Evolutionary conservation across 345 rosid species (phyloP), one percentile per base, ranked within the genome.

Genomic region (Barbarea vulgaris): DNA sequence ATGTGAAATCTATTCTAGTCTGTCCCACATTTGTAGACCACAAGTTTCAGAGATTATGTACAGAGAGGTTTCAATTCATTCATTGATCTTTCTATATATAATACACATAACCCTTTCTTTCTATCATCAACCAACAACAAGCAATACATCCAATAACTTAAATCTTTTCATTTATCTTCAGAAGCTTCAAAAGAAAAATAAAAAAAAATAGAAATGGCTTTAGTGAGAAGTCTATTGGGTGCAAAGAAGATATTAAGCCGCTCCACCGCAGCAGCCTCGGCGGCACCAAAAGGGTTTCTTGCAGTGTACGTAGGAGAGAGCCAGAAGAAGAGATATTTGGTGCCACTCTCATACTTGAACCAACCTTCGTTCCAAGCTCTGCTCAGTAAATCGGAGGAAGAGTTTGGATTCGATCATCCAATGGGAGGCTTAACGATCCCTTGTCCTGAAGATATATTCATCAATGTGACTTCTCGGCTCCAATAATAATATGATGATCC

Each of bases 341-440:
- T 88, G 10, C 90, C 90, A 19, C 1, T 88, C 8, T 82, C 86
- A 11, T 80, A 70, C 34, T 55, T 83, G 58, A 83, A 50, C 36
- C 71, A 83, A 3, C 81, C 88, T 62, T 76, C 78, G 0, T 86
- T 90, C 25, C 89, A 80, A 54, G 83, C 69, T 19, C 68, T 85
- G 59, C 81, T 87, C 19, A 67, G 74, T 6, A 80, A 71, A 75
- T 80, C 84, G 0, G 93, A 84, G 22, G 87, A 90, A 74, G 91
- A 86, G 60, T 83, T 81, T 14, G 85, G 89, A 0, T 83, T 75
- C 9, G 48, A 84, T 44, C 87, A 85, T 80, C 87, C 85, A 0
- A 86, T 69, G 78, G 89, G 89, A 1, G 86, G 85, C 37, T 67
- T 88, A 22, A 88, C 81, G 10, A 80, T 90, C 25, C 91, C 87